Base-by-base conservation (phyloP, 768 basidiomycete species). In the Tulasnella sp. region DNA sequence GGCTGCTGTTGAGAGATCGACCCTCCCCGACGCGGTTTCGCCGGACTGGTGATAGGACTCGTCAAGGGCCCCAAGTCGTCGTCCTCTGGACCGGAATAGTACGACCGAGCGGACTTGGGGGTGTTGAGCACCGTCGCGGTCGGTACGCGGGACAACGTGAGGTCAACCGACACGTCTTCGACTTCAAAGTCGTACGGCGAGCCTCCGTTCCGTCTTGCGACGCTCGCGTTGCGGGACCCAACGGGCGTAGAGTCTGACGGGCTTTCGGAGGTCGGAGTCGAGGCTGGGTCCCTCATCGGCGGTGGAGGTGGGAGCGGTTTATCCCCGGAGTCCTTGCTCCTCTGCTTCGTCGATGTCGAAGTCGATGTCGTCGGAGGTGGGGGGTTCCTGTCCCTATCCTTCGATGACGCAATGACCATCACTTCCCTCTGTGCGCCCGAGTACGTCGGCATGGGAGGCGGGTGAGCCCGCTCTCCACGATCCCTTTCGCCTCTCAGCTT, bases 361-460 rank as follows among this genome's bases (percentile, higher is more conserved):
- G n/a, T n/a, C n/a, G n/a, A n/a, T n/a, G n/a, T n/a, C 35, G n/a
- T 7, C 34, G 32, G 29, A 14, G 29, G 64, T 36, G 32, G 29
- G 9, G 29, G 7, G 5, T 65, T 34, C 17, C 35, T n/a, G 29
- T 65, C 64, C 3, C 39, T 26, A n/a, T 65, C 64, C 64, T 65
- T 65, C 12, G 71, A 72, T 29, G 71, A 64, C 0, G 71, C 71
- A 1, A 72, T 40, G 40, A 72, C 39, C 34, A 72, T 37, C 39
- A 72, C 22, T 37, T 72, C 71, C 64, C 71, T 19, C 62, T 72
- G 71, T 1, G 62, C 64, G 36, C 59, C 71, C 26, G 62, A 64
- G 35, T 72, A 72, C 26, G 71, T 72, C 5, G 71, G 71, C 71
- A 72, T 72, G 19, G 39, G 67, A 5, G 67, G 67, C 22, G 67